Evolutionary conservation across 768 basidiomycete genomes (phyloP), one percentile per base, ranked within the genome.

Genomic region (Austroboletus festivus): DNA sequence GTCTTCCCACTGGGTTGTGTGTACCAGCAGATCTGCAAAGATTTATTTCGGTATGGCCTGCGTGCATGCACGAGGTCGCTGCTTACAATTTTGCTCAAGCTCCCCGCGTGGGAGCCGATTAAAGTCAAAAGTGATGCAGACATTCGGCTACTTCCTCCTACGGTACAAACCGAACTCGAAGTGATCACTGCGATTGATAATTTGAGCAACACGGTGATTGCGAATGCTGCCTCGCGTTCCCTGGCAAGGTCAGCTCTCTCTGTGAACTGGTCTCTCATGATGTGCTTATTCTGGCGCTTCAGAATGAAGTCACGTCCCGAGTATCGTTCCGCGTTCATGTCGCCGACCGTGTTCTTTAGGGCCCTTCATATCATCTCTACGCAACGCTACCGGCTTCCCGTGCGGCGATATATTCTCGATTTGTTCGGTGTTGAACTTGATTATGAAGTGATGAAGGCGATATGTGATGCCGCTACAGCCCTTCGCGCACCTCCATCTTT

Each of bases 161-260:
- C 78, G 0, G 73, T 80, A 7, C 81, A 84, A 52, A 71, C 79
- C 31, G 94, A 98, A 58, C 75, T 83, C 5, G 91, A 95, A 57
- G 85, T 91, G 23, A 78, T 94, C 57, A 85, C 86, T 4, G 89
- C 91, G 4, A 89, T 99, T 42, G 87, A 93, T 58, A 97, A 97
- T 63, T 74, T 99, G 35, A 85, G 88, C 23, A 99, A 99, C 63
- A 91, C 93, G 18, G 93, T 98, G 43, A 89, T 98, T 49, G 93
- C 94, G 0, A 94, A 94, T 60, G 82, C 90, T 20, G 93, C 96
- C 1, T 98, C 96, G 20, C 81, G 92, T 39, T 86, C 91, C 16
- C 73, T 99, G 33, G 85, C 91, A 23, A 82, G 81, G 93, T 93
- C 60, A 54, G 78, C 66, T 18, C 34, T 39, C 47, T 46, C 37